Evolutionary conservation across 345 rosid genomes (phyloP), one percentile per base, ranked within the genome.

Genomic region (Streptanthus diversifolius): DNA sequence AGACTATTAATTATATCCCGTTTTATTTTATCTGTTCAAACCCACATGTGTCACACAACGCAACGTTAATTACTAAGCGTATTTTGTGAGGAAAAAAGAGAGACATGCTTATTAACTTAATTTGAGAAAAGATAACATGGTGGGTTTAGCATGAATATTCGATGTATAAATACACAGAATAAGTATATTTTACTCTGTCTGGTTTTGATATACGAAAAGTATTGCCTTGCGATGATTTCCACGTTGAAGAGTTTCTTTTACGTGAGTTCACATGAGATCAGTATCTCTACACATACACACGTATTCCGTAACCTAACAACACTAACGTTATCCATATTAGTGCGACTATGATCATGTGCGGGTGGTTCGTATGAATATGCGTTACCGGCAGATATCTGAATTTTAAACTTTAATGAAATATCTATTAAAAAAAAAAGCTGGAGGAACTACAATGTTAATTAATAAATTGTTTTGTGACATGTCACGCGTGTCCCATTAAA

Each of bases 401-500:
- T 9, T 1, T 22, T 0, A 17, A 30, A 11, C 25, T 65, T 21
- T n/a, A 3, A 13, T 3, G 12, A 56, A 9, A 40, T 41, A 3
- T 68, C 7, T 3, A 3, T 25, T 4, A 11, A 10, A 25, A 21
- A 13, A n/a, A n/a, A n/a, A n/a, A n/a, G n/a, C 14, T n/a, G 27
- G 59, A 35, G 30, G 39, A 45, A 8, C 2, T 29, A 19, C 4
- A 62, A 13, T 7, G n/a, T 10, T 10, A 19, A 14, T 17, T 17
- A 39, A 18, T 30, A 4, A 18, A 39, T 7, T 43, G 9, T 37
- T 40, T 29, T 8, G 74, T 39, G 74, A 75, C 59, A 69, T 54
- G 70, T 44, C 70, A 76, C 7, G 70, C 70, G 45, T 69, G 79
- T 69, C 70, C 64, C 66, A 45, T 44, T 68, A 33, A 41, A 59